Evolutionary conservation across 345 rosid species (phyloP).

Genomic region (Psidium guajava): DNA sequence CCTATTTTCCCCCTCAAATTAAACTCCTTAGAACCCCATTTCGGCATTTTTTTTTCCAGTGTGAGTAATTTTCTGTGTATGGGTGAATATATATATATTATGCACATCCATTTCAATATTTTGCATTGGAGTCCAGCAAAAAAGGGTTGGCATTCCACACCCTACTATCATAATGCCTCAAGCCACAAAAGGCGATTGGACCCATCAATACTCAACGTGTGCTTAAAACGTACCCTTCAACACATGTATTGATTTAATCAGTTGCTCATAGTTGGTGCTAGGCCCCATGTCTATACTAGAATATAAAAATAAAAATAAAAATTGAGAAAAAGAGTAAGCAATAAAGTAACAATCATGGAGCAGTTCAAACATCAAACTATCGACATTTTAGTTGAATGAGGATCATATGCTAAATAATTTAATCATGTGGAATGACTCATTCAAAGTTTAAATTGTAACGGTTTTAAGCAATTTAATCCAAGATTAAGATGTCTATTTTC

Average conservation of each 20-base stretch:
- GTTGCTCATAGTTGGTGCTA: not conserved
- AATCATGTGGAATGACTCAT: not conserved
- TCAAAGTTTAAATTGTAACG: not conserved
- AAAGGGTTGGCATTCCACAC: not conserved
- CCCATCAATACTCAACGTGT: not conserved
- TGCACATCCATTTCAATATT: not conserved
- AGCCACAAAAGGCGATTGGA: not conserved
- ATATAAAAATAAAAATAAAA: not conserved
- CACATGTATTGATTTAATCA: not conserved
- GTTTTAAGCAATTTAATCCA: not conserved
- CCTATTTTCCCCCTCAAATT: not conserved
- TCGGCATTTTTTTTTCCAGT: not conserved
- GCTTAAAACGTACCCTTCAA: not conserved
- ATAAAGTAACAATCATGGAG: not conserved
- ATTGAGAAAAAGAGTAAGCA: not conserved
- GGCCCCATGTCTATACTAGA: not conserved
- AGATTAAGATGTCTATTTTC: not conserved
- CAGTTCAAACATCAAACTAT: not conserved
- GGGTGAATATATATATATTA: not conserved
- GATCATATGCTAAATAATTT: not conserved
- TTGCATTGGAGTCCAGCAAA: not conserved
- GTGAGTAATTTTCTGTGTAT: not conserved
- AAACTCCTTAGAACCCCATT: not conserved
- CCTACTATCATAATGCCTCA: not conserved
- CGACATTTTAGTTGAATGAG: not conserved